A percentile compares a stretch with the other conserved stretches of the same genome.
Conservation (phyloP, 2,329 filamentous ascomycete species). For the Ceratocystis harringtonii region DNA sequence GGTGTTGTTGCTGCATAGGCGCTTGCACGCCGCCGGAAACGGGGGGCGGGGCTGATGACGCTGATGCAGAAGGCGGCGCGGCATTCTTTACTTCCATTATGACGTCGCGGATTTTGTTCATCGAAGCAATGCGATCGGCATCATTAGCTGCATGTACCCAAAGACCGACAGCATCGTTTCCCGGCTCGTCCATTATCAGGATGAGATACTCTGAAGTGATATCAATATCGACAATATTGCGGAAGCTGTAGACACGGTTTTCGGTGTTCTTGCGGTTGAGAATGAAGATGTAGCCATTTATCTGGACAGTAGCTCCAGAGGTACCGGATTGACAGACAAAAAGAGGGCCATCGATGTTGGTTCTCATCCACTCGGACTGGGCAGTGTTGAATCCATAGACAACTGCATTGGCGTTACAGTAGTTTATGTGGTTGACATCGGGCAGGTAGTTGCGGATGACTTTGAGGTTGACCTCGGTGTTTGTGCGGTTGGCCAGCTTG, state of each 20-base stretch:
- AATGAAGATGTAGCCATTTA: conserved; percentile 44
- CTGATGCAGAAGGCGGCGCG: neutral
- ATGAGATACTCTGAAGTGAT: conserved; percentile 42
- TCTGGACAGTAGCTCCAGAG: neutral
- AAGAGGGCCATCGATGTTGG: conserved; percentile 69
- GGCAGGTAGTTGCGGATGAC: conserved; percentile 74
- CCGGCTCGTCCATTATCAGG: conserved; percentile 27
- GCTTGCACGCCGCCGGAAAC: neutral
- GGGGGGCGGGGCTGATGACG: neutral
- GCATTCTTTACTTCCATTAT: conserved; percentile 25
- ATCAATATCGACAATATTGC: conserved; percentile 47
- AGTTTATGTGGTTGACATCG: conserved; percentile 55
- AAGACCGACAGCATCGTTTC: conserved; percentile 34
- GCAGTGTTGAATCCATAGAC: conserved; percentile 63
- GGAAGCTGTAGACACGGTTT: conserved; percentile 55
- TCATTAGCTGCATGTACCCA: conserved; percentile 40
- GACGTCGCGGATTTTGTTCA: conserved; percentile 29
- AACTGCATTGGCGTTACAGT: conserved; percentile 71
- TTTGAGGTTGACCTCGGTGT: conserved; percentile 72
- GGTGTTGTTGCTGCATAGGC: neutral
- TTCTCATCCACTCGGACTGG: conserved; percentile 65
- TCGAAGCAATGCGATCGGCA: conserved; percentile 30
- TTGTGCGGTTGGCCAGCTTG: conserved; percentile 47
- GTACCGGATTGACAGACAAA: conserved; percentile 41
- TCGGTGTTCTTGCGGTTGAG: conserved; percentile 57